phyloP scores from a whole-genome alignment of 2,329 filamentous ascomycete species.

The Ceratocystis cubensis region DNA sequence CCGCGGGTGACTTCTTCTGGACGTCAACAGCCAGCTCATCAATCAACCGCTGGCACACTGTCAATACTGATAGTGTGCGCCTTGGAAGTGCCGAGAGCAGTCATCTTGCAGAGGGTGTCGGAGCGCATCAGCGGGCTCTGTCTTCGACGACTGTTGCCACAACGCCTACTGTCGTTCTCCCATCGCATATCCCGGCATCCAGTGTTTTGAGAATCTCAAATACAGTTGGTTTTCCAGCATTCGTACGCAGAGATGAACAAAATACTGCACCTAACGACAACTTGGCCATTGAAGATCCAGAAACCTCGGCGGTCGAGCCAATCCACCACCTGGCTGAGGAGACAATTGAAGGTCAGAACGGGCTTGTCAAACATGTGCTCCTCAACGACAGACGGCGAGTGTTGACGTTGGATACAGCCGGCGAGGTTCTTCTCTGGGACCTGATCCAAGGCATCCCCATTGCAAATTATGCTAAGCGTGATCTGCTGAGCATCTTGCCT shows the following conservation, averaged over 20 bases:
- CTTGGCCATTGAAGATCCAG: conserved; percentile 23
- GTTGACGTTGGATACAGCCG: conserved; percentile 84
- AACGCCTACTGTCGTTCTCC: conserved; percentile 36
- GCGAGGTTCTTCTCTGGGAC: conserved; percentile 92
- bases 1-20: conserved; percentile 69
- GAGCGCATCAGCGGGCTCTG: conserved; percentile 12
- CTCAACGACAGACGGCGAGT: conserved; percentile 84
- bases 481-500: conserved; percentile 82
- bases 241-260: conserved; percentile 43
- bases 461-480: conserved; percentile 82
- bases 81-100: conserved; percentile 32
- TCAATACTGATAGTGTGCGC: conserved; percentile 67
- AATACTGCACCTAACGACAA: conserved; percentile 34
- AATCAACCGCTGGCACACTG: conserved; percentile 81
- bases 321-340: conserved; percentile 59
- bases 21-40: conserved; percentile 81
- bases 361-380: conserved; percentile 82
- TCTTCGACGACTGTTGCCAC: conserved; percentile 13
- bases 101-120: background rate
- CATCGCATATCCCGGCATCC: conserved; percentile 56
- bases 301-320: conserved; percentile 38
- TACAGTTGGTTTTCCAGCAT: conserved; percentile 60
- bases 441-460: conserved; percentile 78
- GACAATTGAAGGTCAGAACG: conserved; percentile 88
- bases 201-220: conserved; percentile 75